phyloP scores from a whole-genome alignment of 441 rosid genomes.

The Rhodomyrtus psidioides region DNA sequence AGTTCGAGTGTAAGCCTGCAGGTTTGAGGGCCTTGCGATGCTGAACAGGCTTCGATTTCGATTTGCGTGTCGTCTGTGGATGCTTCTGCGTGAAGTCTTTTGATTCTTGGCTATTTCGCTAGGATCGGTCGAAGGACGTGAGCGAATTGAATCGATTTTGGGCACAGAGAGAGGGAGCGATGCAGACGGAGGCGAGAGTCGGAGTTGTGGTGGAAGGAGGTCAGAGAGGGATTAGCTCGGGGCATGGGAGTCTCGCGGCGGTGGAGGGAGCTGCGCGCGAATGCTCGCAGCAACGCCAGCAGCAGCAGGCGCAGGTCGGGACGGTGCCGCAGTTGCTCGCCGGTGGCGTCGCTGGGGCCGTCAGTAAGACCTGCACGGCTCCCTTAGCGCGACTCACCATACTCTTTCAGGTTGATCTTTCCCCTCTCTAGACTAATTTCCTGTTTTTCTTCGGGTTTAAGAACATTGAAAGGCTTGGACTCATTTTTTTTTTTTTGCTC shows the following conservation, averaged over 20 bases:
- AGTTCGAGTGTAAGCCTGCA: neutral
- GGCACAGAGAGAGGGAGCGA: conserved; percentile 1
- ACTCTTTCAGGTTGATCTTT: conserved; percentile 64
- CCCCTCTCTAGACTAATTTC: neutral
- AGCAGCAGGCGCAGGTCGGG: conserved; percentile 56
- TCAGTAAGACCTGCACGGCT: conserved; percentile 95
- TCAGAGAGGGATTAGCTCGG: conserved; percentile 33
- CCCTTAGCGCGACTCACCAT: conserved; percentile 94
- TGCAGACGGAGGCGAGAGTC: conserved; percentile 90
- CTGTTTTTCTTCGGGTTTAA: neutral
- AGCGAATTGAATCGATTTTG: neutral
- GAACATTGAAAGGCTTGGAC: neutral
- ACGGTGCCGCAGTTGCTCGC: conserved; percentile 73
- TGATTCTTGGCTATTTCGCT: neutral
- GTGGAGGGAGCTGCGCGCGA: conserved; percentile 16
- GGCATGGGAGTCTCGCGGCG: conserved; percentile 26
- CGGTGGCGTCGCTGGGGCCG: conserved; percentile 91
- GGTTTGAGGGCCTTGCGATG: neutral
- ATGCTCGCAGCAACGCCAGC: conserved; percentile 35
- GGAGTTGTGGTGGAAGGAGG: conserved; percentile 63
- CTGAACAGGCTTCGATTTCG: neutral
- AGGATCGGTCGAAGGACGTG: neutral
- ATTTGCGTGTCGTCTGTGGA: neutral
- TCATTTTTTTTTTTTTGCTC: neutral
- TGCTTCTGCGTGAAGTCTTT: neutral